Evolutionary conservation across 257 asterid genomes (phyloP).

Genomic region (Echites panduratus): DNA sequence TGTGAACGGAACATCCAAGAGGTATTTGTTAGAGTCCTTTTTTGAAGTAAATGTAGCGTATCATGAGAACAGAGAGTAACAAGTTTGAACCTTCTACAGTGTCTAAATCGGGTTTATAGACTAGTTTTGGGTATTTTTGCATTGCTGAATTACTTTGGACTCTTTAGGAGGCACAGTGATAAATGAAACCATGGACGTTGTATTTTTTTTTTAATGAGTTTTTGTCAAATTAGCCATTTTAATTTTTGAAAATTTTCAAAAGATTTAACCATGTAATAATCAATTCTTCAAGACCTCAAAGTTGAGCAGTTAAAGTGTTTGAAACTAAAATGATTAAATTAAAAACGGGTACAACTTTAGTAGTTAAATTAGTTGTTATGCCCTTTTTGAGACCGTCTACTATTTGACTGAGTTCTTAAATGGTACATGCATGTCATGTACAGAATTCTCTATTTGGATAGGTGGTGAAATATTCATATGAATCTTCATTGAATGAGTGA

Average conservation of each 20-base stretch:
- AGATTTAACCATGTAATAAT: too few relatives aligned
- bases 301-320: too few relatives aligned
- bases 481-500: conserved; percentile 3
- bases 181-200: too few relatives aligned
- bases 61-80: not conserved
- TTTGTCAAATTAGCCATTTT: too few relatives aligned
- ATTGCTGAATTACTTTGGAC: not conserved
- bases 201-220: too few relatives aligned
- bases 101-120: not conserved
- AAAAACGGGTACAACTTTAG: too few relatives aligned
- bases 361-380: too few relatives aligned
- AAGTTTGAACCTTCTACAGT: not conserved
- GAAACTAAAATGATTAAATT: too few relatives aligned
- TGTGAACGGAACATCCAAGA: conserved; percentile 71
- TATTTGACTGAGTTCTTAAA: not conserved
- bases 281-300: too few relatives aligned
- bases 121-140: not conserved
- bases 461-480: not conserved
- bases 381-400: too few relatives aligned
- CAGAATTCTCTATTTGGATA: not conserved
- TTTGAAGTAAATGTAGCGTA: not conserved
- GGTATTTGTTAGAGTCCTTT: conserved; percentile 29
- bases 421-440: not conserved
- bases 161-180: too few relatives aligned
- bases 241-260: too few relatives aligned